Base-by-base conservation (phyloP, 768 basidiomycete species). In the Rhodotorula graminis region DNA sequence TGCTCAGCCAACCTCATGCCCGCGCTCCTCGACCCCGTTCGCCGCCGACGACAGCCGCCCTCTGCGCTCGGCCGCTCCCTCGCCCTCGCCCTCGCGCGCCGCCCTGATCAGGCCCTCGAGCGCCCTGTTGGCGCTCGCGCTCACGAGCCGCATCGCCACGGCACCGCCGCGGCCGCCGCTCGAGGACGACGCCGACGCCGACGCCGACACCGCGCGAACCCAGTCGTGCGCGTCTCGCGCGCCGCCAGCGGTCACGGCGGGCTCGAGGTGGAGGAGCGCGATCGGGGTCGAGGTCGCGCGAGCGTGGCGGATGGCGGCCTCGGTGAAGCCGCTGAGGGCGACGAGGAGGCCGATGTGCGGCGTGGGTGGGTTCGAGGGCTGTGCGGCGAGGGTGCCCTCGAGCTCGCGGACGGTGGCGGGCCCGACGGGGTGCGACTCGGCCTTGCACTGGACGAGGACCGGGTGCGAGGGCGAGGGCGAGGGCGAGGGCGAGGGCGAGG, bases 371-470 rank as follows among this genome's bases (percentile, higher is more conserved):
- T 5, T 2, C 44, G 44, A 46, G 44, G 42, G 9, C 18, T 29
- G 27, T 12, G 65, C 47, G 23, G 52, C 58, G 25, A 73, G 7
- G 25, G 68, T 49, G 25, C 68, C 67, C 44, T 69, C 72, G 47
- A 73, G 65, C 33, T 73, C 72, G 29, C 72, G 59, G 3, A 73
- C 44, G 46, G 46, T 29, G 0, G 62, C 31, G 25, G 72, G 67
- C 9, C 64, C 60, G 25, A 73, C 23, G 15, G 14, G 16, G 0
- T 18, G 5, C 15, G 11, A 0, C 47, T 65, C 52, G n/a, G 72
- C 72, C 40, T 73, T 73, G 68, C 72, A 73, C 56, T 73, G 72
- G 12, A 73, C 61, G 46, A 69, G 8, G 33, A 61, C 68, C 14
- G 53, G 53, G 53, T n/a, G 15, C 0, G 14, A n/a, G 27, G 2